Evolutionary conservation across 2,329 filamentous ascomycete species (phyloP), one percentile per base, ranked within the genome.

Genomic region (Arthrinium puccinioides): DNA sequence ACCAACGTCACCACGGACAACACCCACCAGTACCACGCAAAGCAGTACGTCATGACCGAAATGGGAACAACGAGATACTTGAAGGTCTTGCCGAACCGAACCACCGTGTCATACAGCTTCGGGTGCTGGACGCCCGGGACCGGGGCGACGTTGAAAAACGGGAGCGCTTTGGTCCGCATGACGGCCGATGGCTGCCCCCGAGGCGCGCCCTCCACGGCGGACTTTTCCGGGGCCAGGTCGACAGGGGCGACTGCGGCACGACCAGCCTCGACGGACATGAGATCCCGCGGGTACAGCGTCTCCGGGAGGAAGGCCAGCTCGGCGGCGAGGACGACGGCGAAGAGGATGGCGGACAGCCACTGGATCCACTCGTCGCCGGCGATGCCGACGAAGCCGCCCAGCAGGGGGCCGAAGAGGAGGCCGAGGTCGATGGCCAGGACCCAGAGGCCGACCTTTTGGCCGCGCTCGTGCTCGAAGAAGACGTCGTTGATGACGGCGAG

Each of bases 1-100:
- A 72, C 55, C 57, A 72, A 63, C 3, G 71, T 74, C 38, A 75
- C 67, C 15, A 74, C 61, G 0, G 65, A 67, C 9, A 74, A 43
- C 5, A 74, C 58, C 71, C 72, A 76, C 70, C 71, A 77, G 48
- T 76, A 77, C 66, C 70, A 74, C 3, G 60, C 50, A 43, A 73
- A 76, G 44, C 62, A 68, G 52, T 72, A 78, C 8, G 62, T 60
- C 8, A 68, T 42, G 4, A 75, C 59, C 3, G 64, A 52, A 8
- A 75, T 53, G 0, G 61, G 55, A 1, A 76, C 61, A 4, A 61
- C 62, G 3, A 61, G 57, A 44, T 64, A 69, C 38, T 59, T 61
- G 47, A 68, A 75, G 3, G 66, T 67, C 39, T 64, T 58, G 26
- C 61, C 32, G 45, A 75, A 74, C 5, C 68, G 61, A 13, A 63